Evolutionary conservation across 202 grass and related monocot species (phyloP), one percentile per base, ranked within the genome.

Genomic region (Cymbopogon flexuosus): DNA sequence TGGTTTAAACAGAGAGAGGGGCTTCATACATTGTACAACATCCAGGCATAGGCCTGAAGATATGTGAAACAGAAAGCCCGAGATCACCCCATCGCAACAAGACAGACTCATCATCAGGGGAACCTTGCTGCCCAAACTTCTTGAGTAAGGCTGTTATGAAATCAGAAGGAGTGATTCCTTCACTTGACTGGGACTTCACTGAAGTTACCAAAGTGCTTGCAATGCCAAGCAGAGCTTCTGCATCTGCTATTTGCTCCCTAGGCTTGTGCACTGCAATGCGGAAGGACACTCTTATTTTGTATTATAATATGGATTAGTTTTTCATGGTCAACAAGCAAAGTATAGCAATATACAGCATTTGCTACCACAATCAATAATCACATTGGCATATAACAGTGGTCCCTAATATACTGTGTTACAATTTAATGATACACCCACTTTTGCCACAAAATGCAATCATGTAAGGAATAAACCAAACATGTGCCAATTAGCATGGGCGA

Each of bases 171-270:
- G 84, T 98, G 52, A 95, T 83, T 72, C 92, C 96, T 87, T 95
- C 96, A 77, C 86, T 90, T 52, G 90, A 84, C 37, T 95, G 92
- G 70, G 96, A 93, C 80, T 88, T 94, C 62, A 95, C 92, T 2
- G 92, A 98, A 49, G 90, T 89, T 60, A 91, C 84, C 51, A 98
- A 77, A 27, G 83, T 93, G 77, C 41, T 93, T 37, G 96, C 78
- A 64, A 98, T 93, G 80, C 93, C 96, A 46, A 98, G 77, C 62
- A 98, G 82, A 43, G 92, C 87, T 82, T 98, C 96, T 74, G 96
- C 96, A 79, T 98, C 96, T 27, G 90, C 92, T 45, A 98, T 88
- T 86, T 98, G 96, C 75, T 98, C 96, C 81, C 96, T 91, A 21
- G 96, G 96, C 47, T 68, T 95, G 68, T 98, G 96, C 54, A 98